Evolutionary conservation across 2,329 filamentous ascomycete species (phyloP), one percentile per base, ranked within the genome.

Genomic region (Cladosporium sp.): DNA sequence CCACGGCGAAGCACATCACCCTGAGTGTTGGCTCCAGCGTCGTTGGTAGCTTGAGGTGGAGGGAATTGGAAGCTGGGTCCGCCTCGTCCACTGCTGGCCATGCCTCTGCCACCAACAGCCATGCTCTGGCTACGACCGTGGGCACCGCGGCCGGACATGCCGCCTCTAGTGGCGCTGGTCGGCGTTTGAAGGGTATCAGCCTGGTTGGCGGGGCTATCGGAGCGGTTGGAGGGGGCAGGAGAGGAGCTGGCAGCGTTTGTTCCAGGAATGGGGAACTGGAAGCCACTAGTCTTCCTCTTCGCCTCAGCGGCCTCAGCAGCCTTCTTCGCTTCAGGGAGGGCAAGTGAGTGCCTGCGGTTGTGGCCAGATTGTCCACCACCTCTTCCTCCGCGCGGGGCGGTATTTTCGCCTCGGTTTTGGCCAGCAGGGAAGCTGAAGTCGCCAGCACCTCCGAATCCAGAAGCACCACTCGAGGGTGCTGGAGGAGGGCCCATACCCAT

Each of bases 221-320:
- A 75, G 51, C 81, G 78, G 62, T 84, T 81, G 36, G 75, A 68
- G 35, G 73, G 74, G 36, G 77, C 74, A 17, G 75, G 72, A 45
- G 76, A 68, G 40, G 68, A 72, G 56, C 83, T 83, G 56, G 82
- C 78, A 54, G 83, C 79, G 62, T 87, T 81, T 12, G 47, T 50
- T 48, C 83, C 83, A 50, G 91, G 89, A 54, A 87, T 85, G 15
- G 94, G 93, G 72, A 99, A 99, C 72, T 96, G 92, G 76, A 97
- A 99, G 58, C 87, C 91, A 62, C 90, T 91, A 61, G 92, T 91
- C 56, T 93, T 96, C 74, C 92, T 84, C 78, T 97, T 97, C 80
- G 96, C 93, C 77, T 99, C 94, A 49, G 94, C 94, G 62, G 96
- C 77, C 74, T 99, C 94, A 58, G 94, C 94, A 48, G 94, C 94